Percentiles rank a stretch among this genome's conserved stretches.
These are phyloP conservation scores for Liquidambar formosana DNA, from an alignment of 164 flowering plant species.

Conservation along the genomic window DNA sequence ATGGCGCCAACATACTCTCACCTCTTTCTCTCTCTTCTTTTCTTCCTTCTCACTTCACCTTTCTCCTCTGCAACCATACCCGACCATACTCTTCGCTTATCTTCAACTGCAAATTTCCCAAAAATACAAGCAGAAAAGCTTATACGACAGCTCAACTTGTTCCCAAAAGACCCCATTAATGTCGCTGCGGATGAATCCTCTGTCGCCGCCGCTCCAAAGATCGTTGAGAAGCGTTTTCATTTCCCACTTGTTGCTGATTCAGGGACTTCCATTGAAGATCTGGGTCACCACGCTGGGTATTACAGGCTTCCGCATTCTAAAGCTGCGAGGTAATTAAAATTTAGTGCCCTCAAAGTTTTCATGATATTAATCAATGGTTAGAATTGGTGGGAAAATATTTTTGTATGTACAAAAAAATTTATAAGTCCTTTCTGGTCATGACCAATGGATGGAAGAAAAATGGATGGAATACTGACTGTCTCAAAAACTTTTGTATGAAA, in stretches of 20 bases:
- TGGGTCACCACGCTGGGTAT: conserved; percentile 57
- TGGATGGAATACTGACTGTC: no score
- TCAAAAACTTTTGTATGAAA: no score
- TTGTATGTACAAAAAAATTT: no score
- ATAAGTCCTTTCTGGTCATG: no score
- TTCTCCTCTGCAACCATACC: conserved; percentile 11
- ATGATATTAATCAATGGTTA: no score
- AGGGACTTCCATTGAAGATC: conserved; percentile 28
- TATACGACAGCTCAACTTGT: conserved; percentile 47
- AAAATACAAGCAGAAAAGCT: conserved; percentile 38
- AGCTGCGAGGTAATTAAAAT: conserved; percentile 38
- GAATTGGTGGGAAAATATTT: no score
- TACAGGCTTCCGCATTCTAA: conserved; percentile 35
- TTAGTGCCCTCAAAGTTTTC: no score
- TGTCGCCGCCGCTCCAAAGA: conserved; percentile 5
- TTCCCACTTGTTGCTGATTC: conserved; percentile 14
- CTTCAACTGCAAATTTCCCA: conserved; percentile 25
- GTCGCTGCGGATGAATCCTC: not conserved
- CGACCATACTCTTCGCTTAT: not conserved
- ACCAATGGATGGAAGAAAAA: no score
- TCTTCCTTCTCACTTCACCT: not conserved
- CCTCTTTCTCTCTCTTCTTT: not conserved
- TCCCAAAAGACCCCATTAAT: conserved; percentile 35
- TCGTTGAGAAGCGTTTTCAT: conserved; percentile 39
- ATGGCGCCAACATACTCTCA: conserved; percentile 16